Evolutionary conservation across 345 rosid species (phyloP).

Genomic region (Eucalyptus victrix): DNA sequence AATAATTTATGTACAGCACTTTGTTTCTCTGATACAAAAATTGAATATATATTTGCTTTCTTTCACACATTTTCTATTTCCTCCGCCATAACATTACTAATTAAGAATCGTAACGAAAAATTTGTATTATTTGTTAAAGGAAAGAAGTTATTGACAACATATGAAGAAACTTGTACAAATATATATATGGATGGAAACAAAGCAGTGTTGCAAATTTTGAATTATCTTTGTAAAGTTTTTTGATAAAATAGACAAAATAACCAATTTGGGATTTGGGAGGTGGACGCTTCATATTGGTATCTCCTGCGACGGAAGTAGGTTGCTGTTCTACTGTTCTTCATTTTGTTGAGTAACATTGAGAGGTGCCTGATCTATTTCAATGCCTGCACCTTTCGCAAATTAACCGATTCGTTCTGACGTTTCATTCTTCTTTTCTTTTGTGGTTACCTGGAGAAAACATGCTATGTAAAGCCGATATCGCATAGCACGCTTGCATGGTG

Average conservation of each 20-base stretch:
- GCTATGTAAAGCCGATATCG: neutral
- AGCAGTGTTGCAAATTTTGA: neutral
- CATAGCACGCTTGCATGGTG: neutral
- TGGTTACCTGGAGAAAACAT: neutral
- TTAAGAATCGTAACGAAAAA: neutral
- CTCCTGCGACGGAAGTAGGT: neutral
- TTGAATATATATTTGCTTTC: neutral
- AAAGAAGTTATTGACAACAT: too few relatives aligned
- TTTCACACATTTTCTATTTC: neutral
- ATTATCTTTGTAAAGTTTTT: too few relatives aligned
- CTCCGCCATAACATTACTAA: neutral
- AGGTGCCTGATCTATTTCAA: neutral
- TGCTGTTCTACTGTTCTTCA: neutral
- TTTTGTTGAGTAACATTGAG: neutral
- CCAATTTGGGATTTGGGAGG: neutral
- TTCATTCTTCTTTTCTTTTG: neutral
- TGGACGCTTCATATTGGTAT: neutral
- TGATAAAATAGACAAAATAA: too few relatives aligned
- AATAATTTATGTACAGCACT: neutral
- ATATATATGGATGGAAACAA: too few relatives aligned
- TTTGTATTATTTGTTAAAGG: neutral
- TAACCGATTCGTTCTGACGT: neutral
- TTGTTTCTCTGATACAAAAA: neutral
- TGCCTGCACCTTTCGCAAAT: neutral
- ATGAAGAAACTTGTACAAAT: neutral